Evolutionary conservation across 2,329 filamentous ascomycete species (phyloP).

Genomic region (Beauveria sp.): DNA sequence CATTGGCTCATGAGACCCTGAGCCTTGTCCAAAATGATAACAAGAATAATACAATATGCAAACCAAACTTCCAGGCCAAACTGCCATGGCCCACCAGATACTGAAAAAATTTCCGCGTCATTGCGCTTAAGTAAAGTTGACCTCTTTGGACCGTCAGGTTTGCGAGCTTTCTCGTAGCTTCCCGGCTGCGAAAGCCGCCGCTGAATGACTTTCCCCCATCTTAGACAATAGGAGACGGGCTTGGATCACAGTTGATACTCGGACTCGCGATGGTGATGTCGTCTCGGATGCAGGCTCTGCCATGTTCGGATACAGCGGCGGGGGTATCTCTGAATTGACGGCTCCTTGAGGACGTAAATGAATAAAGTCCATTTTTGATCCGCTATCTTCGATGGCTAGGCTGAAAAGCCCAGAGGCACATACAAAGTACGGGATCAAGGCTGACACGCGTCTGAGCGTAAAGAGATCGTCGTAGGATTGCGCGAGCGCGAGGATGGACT

Average conservation of each 20-base stretch:
- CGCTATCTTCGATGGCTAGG: conserved; percentile 2
- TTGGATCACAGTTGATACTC: conserved; percentile 3
- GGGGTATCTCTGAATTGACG: not conserved
- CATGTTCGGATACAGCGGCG: no score
- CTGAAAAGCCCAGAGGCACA: conserved; percentile 12
- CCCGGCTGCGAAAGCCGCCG: not conserved
- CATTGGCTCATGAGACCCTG: not conserved
- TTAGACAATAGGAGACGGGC: conserved; percentile 8
- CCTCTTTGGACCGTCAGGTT: not conserved
- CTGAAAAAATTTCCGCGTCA: no score
- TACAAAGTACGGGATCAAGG: conserved; percentile 13
- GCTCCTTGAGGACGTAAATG: not conserved
- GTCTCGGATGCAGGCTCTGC: not conserved
- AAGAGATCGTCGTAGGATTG: conserved; percentile 17
- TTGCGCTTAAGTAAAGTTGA: not conserved
- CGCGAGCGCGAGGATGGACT: conserved; percentile 6
- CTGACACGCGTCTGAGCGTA: conserved; percentile 14
- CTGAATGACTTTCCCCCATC: conserved; percentile 6
- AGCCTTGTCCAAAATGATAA: not conserved
- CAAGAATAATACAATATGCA: not conserved
- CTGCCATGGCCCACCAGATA: not conserved
- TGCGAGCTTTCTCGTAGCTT: not conserved
- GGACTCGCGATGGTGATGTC: not conserved
- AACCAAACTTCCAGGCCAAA: not conserved
- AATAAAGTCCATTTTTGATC: not conserved